Evolutionary conservation across 441 rosid genomes (phyloP), one percentile per base, ranked within the genome.

Genomic region (Jatropha multifida): DNA sequence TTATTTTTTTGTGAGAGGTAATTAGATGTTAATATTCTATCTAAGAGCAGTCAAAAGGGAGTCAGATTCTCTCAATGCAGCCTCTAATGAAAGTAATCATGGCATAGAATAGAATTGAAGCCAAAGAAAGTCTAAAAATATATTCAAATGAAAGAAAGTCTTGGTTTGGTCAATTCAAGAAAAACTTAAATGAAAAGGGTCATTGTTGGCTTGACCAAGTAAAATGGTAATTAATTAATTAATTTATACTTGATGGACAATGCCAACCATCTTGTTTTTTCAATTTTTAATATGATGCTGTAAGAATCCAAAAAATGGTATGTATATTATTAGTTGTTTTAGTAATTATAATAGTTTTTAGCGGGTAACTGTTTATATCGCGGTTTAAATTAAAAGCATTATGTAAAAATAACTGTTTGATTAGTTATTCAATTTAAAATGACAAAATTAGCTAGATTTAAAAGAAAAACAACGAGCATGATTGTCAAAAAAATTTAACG

Each of bases 241-340:
- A 4, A 23, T 20, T 7, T 62, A 37, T 68, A 32, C 68, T 58
- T 46, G 62, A 76, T 69, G 59, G 59, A 17, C 65, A 52, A 69
- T 75, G 68, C 52, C 79, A 13, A n/a, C n/a, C n/a, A n/a, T n/a
- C n/a, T n/a, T n/a, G n/a, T n/a, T n/a, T n/a, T n/a, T n/a, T n/a
- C 75, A 40, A 7, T 67, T 59, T 67, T 73, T 51, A 18, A 64
- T 27, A 66, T 72, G 79, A 76, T 77, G 3, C 54, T 54, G 69
- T 62, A 46, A 59, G 86, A 81, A 87, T 85, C 86, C 85, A 76
- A 83, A 67, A 77, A 74, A 73, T 65, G 81, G 84, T 78, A 78
- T 76, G 77, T 66, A 7, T 68, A 32, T 68, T n/a, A 66, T 58
- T 69, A 48, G 37, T 60, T 41, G 13, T 51, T n/a, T n/a, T n/a